Base-by-base conservation (phyloP, 257 asterid genomes). In the Dorcoceras hygrometricum region DNA sequence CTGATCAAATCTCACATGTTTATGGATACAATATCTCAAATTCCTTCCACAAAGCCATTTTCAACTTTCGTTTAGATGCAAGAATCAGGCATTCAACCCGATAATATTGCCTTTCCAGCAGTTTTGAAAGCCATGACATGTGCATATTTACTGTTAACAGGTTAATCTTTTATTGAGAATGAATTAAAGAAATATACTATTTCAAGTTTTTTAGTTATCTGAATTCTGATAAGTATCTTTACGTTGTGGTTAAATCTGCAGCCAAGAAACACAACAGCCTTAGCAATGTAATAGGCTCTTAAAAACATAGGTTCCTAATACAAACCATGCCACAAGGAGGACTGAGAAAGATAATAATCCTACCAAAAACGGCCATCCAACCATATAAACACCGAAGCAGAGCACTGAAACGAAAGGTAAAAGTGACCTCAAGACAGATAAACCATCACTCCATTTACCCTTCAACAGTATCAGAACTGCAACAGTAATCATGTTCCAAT, bases 401-500 rank as follows among this genome's bases (percentile, higher is more conserved):
- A 79, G 46, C 70, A 88, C 95, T 76, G 71, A 69, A 56, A 77
- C 19, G 58, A 87, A 88, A 4, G 99, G 99, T 53, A 83, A 68
- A 83, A 87, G 88, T 23, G 97, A 74, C 68, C 89, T 78, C 50
- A 85, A 7, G 53, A 87, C 79, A 7, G 97, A 84, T 8, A 81
- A 46, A 50, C 73, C 62, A 63, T 80, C 86, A 67, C 87, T 86
- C 99, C 99, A 94, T 50, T 59, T 82, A 62, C 97, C 99, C 73
- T 80, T 82, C 8, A 79, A 55, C 66, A 90, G 69, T 59, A 88
- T 6, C n/a, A 88, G 97, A 56, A 84, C 89, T 0, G 85, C 91
- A 8, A 88, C 87, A 8, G 75, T 84, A 28, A 90, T 67, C 96
- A 94, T 83, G 92, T 88, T 90, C 99, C 99, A 94, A 20, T 73